These are phyloP conservation scores for Clavariopsis aquatica DNA, from an alignment of 495 filamentous ascomycete genomes.

Conservation along the genomic window DNA sequence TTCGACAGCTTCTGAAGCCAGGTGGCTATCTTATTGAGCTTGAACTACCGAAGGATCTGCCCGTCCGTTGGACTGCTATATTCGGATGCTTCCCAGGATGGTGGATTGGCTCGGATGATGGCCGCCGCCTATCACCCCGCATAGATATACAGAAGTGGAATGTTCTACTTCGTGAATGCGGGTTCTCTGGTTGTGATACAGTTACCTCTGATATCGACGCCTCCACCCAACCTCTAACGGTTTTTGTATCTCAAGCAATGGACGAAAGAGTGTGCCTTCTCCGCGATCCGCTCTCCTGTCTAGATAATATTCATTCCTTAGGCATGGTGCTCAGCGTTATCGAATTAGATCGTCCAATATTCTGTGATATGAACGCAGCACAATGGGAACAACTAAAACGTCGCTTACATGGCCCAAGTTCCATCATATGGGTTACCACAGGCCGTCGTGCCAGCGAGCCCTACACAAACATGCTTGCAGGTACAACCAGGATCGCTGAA, in stretches of 20 bases:
- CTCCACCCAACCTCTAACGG: neutral
- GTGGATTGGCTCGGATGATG: conserved; percentile 18
- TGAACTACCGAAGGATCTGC: neutral
- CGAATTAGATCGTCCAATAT: conserved; percentile 19
- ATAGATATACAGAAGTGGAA: conserved; percentile 2
- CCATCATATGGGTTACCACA: conserved; percentile 46
- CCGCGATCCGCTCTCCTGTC: neutral
- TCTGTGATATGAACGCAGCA: conserved; percentile 10
- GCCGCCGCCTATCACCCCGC: neutral
- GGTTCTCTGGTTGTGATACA: conserved; percentile 20
- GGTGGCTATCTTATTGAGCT: conserved; percentile 16
- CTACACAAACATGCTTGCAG: too few species aligned
- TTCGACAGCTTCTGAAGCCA: conserved; percentile 11
- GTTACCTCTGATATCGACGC: neutral
- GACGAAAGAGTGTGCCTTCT: conserved; percentile 4
- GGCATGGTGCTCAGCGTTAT: too few species aligned
- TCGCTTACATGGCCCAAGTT: conserved; percentile 13
- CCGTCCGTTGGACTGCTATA: neutral
- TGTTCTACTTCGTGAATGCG: neutral
- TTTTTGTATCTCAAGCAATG: conserved; percentile 3
- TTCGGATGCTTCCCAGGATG: conserved; percentile 13
- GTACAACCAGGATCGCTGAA: too few species aligned
- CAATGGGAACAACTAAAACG: conserved; percentile 38
- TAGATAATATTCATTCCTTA: too few species aligned
- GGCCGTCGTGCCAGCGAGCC: conserved; percentile 21